These are phyloP conservation scores for Trapa bicornis DNA, from an alignment of 345 rosid genomes.

Conservation along the genomic window DNA sequence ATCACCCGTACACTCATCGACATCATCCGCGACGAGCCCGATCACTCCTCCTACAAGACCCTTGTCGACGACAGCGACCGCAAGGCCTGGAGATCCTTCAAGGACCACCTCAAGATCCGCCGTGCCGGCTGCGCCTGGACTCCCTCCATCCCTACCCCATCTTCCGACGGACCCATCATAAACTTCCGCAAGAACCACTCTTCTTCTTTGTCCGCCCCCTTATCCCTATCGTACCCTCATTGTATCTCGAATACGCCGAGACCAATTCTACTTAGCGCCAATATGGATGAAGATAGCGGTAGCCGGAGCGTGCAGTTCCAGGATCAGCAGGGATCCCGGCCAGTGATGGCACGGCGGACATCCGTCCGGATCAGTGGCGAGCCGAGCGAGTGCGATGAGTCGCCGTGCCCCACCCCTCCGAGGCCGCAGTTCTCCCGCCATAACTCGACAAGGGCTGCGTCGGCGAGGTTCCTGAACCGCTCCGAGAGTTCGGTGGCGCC, in stretches of 20 bases:
- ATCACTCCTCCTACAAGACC: conserved; percentile 1
- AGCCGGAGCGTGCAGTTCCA: conserved; percentile 5
- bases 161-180: conserved; percentile 45
- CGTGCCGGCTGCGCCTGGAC: conserved; percentile 70
- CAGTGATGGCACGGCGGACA: conserved; percentile 36
- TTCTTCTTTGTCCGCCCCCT: no score
- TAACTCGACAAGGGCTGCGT: conserved; percentile 25
- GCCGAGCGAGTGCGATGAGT: conserved; percentile 17
- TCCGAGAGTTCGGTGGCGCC: conserved; percentile 12
- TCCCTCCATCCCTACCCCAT: conserved; percentile 42
- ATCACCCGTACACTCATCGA: conserved; percentile 40
- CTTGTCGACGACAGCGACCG: conserved; percentile 31
- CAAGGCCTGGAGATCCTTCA: conserved; percentile 65
- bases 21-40: conserved; percentile 47
- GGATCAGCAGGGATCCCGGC: conserved; percentile 19
- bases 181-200: not conserved
- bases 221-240: not conserved
- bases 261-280: not conserved
- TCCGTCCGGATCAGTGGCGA: conserved; percentile 29
- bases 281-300: not conserved
- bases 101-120: conserved; percentile 61
- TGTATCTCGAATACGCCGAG: not conserved
- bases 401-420: conserved; percentile 17
- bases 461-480: conserved; percentile 13
- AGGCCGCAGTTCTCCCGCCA: conserved; percentile 43